These are phyloP conservation scores for Verbascum thapsus DNA, from an alignment of 257 asterid genomes.

Conservation along the genomic window DNA sequence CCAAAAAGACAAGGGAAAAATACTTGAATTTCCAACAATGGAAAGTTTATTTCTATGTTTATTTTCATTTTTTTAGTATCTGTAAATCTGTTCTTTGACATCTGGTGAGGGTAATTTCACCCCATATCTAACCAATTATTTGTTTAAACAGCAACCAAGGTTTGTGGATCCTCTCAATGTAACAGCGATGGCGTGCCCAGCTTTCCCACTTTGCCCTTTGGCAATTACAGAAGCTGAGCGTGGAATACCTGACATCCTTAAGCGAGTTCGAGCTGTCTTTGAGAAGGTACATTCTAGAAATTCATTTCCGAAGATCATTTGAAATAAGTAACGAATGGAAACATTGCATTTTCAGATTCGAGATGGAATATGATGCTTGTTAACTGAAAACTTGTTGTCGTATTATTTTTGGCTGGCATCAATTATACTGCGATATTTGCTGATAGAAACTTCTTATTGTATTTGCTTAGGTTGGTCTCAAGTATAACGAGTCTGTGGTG, in stretches of 20 bases:
- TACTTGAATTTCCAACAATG: not conserved
- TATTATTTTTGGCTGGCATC: not conserved
- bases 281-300: conserved; percentile 57
- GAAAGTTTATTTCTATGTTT: not conserved
- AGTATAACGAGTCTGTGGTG: conserved; percentile 78
- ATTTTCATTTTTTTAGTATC: not conserved
- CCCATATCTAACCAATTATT: conserved; percentile 19
- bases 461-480: conserved; percentile 82
- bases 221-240: conserved; percentile 99
- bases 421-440: not conserved
- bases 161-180: conserved; percentile 89
- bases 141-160: conserved; percentile 75
- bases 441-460: conserved; percentile 15
- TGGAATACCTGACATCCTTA: conserved; percentile 88
- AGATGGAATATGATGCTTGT: conserved; percentile 7
- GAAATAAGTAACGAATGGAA: conserved; percentile 8
- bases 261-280: conserved; percentile 83
- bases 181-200: conserved; percentile 99
- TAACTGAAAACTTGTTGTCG: too few species aligned
- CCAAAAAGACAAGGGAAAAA: not conserved
- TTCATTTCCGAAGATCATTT: conserved; percentile 21
- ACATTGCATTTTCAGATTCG: conserved; percentile 11
- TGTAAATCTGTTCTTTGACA: not conserved
- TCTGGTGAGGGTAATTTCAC: not conserved
- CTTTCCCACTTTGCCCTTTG: conserved; percentile 91